A percentile compares a stretch with the other conserved stretches of the same genome.
These are phyloP conservation scores for Cucumis hystrix DNA, from an alignment of 306 rosid genomes.

Conservation along the genomic window DNA sequence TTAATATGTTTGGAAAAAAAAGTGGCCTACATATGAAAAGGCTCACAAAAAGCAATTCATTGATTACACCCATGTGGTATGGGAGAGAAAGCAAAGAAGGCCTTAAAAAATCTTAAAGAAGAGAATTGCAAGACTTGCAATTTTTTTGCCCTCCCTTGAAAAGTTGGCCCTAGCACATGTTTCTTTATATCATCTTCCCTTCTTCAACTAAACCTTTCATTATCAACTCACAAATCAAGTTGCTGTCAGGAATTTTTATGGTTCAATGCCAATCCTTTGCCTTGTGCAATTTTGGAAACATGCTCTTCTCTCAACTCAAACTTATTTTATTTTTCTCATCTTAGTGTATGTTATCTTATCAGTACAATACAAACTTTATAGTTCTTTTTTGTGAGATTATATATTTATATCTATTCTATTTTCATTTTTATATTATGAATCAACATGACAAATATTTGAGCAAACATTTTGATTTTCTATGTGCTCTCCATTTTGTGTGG, in stretches of 20 bases:
- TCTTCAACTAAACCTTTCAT: neutral
- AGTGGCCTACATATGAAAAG: neutral
- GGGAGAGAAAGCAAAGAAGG: neutral
- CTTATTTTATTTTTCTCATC: neutral
- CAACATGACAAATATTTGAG: no score
- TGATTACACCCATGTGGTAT: constrained; percentile 3
- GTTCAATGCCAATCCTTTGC: neutral
- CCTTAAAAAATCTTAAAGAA: neutral
- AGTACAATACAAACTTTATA: neutral
- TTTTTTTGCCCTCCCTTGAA: neutral
- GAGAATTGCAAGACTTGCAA: neutral
- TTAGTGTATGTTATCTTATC: neutral
- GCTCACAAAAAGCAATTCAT: neutral
- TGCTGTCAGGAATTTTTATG: neutral
- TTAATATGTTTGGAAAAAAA: neutral
- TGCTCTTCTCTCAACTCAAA: neutral
- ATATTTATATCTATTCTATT: neutral
- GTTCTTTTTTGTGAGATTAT: neutral
- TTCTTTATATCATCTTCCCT: neutral
- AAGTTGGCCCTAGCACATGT: neutral
- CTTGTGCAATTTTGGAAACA: neutral
- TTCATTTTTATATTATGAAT: neutral
- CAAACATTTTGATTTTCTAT: neutral
- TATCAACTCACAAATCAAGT: neutral
- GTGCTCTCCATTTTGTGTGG: no score